Conservation (phyloP, 2,329 filamentous ascomycete species). For the Phialocephala subalpina region DNA sequence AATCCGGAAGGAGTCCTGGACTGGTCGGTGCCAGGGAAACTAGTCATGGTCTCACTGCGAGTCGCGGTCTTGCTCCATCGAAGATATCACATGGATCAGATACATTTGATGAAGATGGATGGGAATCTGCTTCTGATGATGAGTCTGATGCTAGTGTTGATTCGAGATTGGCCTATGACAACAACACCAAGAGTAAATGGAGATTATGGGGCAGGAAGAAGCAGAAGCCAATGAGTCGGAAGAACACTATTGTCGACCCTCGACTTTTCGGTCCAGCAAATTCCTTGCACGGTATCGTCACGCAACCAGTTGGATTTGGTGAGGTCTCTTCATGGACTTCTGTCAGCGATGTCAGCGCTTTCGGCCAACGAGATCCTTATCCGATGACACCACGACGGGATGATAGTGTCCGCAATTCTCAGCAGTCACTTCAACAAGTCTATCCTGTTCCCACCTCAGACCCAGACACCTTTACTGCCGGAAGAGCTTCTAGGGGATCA, state of each 20-base stretch:
- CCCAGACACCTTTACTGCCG: slow-evolving; percentile 66
- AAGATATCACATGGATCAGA: slow-evolving; percentile 42
- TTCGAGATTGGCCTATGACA: slow-evolving; percentile 68
- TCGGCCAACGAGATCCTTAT: slow-evolving; percentile 33
- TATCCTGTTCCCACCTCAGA: slow-evolving; percentile 74
- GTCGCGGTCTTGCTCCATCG: slow-evolving; percentile 39
- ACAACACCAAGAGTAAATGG: slow-evolving; percentile 40
- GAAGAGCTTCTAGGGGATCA: slow-evolving; percentile 50
- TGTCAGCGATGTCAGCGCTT: slow-evolving; percentile 38
- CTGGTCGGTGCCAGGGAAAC: slow-evolving; percentile 23
- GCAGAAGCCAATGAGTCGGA: slow-evolving; percentile 45
- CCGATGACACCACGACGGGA: slow-evolving; percentile 14
- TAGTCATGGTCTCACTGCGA: slow-evolving; percentile 23
- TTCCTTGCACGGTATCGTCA: slow-evolving; percentile 64
- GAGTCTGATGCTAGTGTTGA: slow-evolving; percentile 59
- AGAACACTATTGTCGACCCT: slow-evolving; percentile 63
- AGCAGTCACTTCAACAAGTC: slow-evolving; percentile 64
- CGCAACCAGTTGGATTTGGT: slow-evolving; percentile 63
- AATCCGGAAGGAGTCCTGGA: slow-evolving; percentile 33
- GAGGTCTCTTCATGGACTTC: slow-evolving; percentile 47
- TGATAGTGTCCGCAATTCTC: slow-evolving; percentile 36
- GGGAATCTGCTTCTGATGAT: slow-evolving; percentile 65
- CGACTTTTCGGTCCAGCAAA: slow-evolving; percentile 66
- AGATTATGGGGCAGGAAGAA: slow-evolving; percentile 44
- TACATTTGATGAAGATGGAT: slow-evolving; percentile 57